phyloP scores from a whole-genome alignment of 208 protist genomes.

The Trypanosoma brucei region DNA sequence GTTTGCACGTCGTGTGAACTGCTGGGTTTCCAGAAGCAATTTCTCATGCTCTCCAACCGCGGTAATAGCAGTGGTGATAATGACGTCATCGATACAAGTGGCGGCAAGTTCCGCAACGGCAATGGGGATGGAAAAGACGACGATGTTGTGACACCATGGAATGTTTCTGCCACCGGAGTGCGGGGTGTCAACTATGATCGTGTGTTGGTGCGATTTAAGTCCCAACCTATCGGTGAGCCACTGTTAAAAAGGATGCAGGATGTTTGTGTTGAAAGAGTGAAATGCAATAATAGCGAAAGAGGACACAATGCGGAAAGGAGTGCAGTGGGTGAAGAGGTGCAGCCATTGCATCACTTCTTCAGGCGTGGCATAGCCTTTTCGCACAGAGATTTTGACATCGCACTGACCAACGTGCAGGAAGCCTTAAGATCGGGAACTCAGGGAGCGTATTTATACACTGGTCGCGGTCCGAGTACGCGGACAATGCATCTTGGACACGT shows the following conservation, averaged over 20 bases:
- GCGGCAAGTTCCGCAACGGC: not conserved
- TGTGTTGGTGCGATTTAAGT: conserved; percentile 75
- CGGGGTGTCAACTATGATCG: conserved; percentile 80
- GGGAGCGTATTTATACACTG: conserved; percentile 99
- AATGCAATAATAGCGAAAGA: not conserved
- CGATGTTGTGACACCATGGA: conserved; percentile 76
- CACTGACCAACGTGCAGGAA: conserved; percentile 89
- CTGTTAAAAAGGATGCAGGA: conserved; percentile 31
- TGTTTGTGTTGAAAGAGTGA: conserved; percentile 14
- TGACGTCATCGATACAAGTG: not conserved
- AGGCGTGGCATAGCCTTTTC: conserved; percentile 96
- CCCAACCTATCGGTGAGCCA: conserved; percentile 49
- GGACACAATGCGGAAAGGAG: not conserved
- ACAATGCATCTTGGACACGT: conserved; percentile 99
- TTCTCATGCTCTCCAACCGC: too few species aligned
- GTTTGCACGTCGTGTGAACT: too few species aligned
- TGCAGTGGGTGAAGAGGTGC: not conserved
- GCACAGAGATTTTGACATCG: conserved; percentile 94
- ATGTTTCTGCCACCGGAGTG: conserved; percentile 62
- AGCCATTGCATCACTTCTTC: conserved; percentile 90
- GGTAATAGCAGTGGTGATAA: not conserved
- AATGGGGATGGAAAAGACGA: conserved; percentile 1
- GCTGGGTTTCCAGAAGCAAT: too few species aligned
- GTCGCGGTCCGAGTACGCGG: conserved; percentile 95
- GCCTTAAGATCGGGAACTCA: conserved; percentile 42